Evolutionary conservation across 192 early-diverging fungal genomes (phyloP), one percentile per base, ranked within the genome.

Genomic region (Backusella westeae): DNA sequence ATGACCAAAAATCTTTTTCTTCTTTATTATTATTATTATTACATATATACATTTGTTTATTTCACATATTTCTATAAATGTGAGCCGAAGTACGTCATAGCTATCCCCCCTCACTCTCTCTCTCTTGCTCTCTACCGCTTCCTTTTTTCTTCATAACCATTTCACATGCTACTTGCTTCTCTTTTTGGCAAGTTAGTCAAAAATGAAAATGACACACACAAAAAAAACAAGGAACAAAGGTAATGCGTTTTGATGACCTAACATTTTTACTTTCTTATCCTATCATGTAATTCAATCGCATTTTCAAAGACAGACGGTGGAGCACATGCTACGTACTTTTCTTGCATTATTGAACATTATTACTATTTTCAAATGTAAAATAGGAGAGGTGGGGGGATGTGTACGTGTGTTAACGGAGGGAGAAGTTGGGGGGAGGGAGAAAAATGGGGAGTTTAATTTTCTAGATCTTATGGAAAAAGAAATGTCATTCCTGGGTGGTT

Each of bases 61-160:
- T 63, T 26, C n/a, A 63, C 56, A 63, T 63, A 63, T 63, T 29
- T 63, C 23, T 63, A 63, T 49, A 63, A 29, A 63, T 63, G 56
- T 63, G 56, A 63, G 23, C 56, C 56, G 56, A 63, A 10, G 9
- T 63, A 63, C 56, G 56, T 63, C 56, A 63, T 63, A 63, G 56
- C 0, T 29, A 26, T 29, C 23, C 26, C 8, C 56, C 12, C 56
- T 32, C 32, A 32, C 32, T 32, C 32, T 3, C 32, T 26, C 23
- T 26, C 26, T 26, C 21, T 21, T 19, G 1, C 26, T 63, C 56
- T 63, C 56, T 53, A 21, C 29, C 21, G 21, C 10, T 63, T 63
- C 56, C 56, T 23, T 63, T 63, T 44, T 49, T 49, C 46, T 49
- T 49, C 46, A 49, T 63, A 29, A 29, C 56, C 14, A 63, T 63